Percentiles rank a stretch among this genome's conserved stretches.
Conservation (phyloP, 805 yeast species). For the Candida michaelii region DNA sequence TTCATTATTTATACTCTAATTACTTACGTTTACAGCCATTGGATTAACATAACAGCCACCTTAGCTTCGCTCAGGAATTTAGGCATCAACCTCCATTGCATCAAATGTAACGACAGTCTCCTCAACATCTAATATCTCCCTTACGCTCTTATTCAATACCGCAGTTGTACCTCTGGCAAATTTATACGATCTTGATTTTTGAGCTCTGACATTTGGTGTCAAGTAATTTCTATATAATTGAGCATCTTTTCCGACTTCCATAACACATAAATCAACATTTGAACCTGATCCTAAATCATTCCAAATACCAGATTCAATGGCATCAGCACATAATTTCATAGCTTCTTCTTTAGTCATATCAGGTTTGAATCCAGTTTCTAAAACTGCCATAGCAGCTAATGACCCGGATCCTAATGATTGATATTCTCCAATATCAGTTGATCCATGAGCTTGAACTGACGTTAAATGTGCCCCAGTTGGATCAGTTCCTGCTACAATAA, state of each 20-base stretch:
- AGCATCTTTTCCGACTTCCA: constrained; percentile 92
- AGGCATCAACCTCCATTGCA: constrained; percentile 46
- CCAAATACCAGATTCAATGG: constrained; percentile 98
- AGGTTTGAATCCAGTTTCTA: constrained; percentile 84
- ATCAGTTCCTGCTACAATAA: constrained; percentile 97
- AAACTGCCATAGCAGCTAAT: constrained; percentile 96
- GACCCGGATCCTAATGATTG: constrained; percentile 95
- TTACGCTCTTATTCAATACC: constrained; percentile 65
- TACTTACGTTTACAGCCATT: no score
- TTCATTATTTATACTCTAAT: no score
- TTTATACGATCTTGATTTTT: constrained; percentile 79
- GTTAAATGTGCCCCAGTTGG: constrained; percentile 94
- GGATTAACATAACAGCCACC: no score
- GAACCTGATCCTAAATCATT: constrained; percentile 99
- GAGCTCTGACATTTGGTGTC: constrained; percentile 85
- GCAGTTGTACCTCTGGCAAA: constrained; percentile 95
- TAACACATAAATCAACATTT: constrained; percentile 94
- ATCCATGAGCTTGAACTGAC: constrained; percentile 96
- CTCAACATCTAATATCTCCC: constrained; percentile 65
- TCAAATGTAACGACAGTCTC: constrained; percentile 55
- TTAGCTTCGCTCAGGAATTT: no score
- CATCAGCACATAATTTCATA: constrained; percentile 84
- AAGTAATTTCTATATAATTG: constrained; percentile 79
- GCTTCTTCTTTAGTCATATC: constrained; percentile 85
- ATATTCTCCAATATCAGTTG: constrained; percentile 93